Evolutionary conservation across 768 basidiomycete species (phyloP).

Genomic region (Lactarius hengduanensis): DNA sequence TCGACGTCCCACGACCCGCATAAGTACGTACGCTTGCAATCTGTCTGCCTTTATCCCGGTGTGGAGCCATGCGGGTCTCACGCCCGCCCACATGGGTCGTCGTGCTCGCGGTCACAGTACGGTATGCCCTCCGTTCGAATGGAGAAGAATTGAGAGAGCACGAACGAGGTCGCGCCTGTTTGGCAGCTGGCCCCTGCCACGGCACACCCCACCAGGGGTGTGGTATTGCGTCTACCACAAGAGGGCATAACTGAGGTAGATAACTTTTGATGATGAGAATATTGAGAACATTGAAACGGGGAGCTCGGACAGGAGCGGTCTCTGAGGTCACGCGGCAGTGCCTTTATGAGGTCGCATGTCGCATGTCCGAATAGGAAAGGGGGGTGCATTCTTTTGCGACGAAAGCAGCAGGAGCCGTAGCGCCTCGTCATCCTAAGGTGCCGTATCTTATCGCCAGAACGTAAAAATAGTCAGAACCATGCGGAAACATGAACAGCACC

Average conservation of each 20-base stretch:
- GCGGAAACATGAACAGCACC: background rate
- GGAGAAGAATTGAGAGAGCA: background rate
- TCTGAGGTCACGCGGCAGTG: background rate
- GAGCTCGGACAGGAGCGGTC: background rate
- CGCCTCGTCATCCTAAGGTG: background rate
- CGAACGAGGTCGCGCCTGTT: background rate
- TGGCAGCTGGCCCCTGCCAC: no score
- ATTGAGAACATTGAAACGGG: background rate
- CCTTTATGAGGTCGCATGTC: no score
- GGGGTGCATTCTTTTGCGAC: background rate
- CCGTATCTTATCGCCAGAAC: background rate
- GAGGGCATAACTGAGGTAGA: background rate
- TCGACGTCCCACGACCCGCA: background rate
- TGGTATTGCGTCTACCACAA: background rate
- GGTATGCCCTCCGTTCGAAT: background rate
- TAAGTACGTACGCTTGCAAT: background rate
- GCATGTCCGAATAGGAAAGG: background rate
- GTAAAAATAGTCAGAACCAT: background rate
- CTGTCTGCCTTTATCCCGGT: background rate
- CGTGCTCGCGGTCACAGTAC: background rate
- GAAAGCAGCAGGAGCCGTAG: background rate
- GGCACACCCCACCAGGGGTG: no score
- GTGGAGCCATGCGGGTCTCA: background rate
- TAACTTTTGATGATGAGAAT: background rate
- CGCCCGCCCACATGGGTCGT: background rate